phyloP scores from a whole-genome alignment of 2,329 filamentous ascomycete genomes.

The Graphilbum ipis-grandicollis region DNA sequence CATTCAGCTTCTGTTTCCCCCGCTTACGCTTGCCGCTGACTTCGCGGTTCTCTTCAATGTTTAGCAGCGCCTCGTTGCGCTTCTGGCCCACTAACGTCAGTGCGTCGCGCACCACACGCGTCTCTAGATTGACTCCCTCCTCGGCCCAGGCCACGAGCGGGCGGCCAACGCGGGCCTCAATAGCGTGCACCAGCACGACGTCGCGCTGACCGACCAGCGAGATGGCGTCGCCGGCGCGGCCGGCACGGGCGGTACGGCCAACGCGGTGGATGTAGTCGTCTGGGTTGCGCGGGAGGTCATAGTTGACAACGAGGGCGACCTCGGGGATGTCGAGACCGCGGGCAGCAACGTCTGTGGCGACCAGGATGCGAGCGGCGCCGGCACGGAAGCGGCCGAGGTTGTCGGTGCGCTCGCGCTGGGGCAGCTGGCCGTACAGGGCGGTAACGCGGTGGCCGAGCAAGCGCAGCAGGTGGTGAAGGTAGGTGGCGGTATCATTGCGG shows the following conservation, averaged over 20 bases:
- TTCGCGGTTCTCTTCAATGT: slow-evolving; percentile 84
- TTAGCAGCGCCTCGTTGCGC: slow-evolving; percentile 78
- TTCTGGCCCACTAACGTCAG: slow-evolving; percentile 88
- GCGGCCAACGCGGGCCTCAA: slow-evolving; percentile 66
- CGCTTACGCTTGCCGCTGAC: slow-evolving; percentile 70
- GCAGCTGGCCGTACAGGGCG: slow-evolving; percentile 72
- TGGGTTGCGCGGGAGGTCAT: slow-evolving; percentile 86
- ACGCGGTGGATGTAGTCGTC: slow-evolving; percentile 97
- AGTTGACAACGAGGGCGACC: slow-evolving; percentile 82
- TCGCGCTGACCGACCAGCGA: slow-evolving; percentile 88
- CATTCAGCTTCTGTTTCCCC: slow-evolving; percentile 39
- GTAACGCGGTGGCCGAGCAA: slow-evolving; percentile 81
- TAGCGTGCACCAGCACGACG: slow-evolving; percentile 76
- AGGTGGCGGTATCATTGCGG: slow-evolving; percentile 70
- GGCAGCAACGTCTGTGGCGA: slow-evolving; percentile 89
- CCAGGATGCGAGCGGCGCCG: slow-evolving; percentile 69
- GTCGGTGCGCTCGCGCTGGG: slow-evolving; percentile 67
- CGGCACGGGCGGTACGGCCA: slow-evolving; percentile 85
- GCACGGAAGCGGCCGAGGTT: slow-evolving; percentile 89
- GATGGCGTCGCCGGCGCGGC: slow-evolving; percentile 63
- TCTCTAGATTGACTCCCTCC: slow-evolving; percentile 88
- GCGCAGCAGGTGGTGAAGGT: slow-evolving; percentile 75
- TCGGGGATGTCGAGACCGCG: slow-evolving; percentile 91
- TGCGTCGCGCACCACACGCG: slow-evolving; percentile 65
- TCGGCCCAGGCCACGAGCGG: slow-evolving; percentile 75